Conservation (phyloP, 805 yeast genomes). For the Candida piceae region DNA sequence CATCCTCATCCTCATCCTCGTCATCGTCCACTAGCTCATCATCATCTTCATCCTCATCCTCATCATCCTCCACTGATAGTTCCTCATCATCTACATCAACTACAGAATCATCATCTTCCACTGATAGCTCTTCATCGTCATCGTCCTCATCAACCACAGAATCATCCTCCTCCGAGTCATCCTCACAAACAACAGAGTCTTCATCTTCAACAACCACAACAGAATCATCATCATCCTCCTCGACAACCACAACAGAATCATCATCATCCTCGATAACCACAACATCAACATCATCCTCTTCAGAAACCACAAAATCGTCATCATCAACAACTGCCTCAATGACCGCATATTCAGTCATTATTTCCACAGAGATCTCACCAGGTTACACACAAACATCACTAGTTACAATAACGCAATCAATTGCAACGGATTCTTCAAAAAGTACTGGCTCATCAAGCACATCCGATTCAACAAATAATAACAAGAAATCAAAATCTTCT, state of each 20-base stretch:
- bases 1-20: constrained; percentile 16
- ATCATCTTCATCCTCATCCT: constrained; percentile 9
- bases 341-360: not conserved
- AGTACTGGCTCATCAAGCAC: not conserved
- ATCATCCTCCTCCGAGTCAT: too few species aligned
- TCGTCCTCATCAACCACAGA: constrained; percentile 3
- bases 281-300: constrained; percentile 16
- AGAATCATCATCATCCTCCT: constrained; percentile 7
- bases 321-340: constrained; percentile 11
- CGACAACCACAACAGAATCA: constrained; percentile 6
- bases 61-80: constrained; percentile 10
- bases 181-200: too few species aligned
- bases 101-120: too few species aligned
- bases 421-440: not conserved
- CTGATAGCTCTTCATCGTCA: not conserved
- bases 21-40: constrained; percentile 16
- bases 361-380: not conserved
- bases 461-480: not conserved
- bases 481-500: constrained; percentile 1
- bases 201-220: too few species aligned
- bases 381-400: constrained; percentile 4
- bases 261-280: constrained; percentile 14
- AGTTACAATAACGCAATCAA: not conserved
- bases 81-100: too few species aligned
- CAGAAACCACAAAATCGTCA: constrained; percentile 1